Conservation (phyloP, 495 filamentous ascomycete species). For the Xylaria intraflava region DNA sequence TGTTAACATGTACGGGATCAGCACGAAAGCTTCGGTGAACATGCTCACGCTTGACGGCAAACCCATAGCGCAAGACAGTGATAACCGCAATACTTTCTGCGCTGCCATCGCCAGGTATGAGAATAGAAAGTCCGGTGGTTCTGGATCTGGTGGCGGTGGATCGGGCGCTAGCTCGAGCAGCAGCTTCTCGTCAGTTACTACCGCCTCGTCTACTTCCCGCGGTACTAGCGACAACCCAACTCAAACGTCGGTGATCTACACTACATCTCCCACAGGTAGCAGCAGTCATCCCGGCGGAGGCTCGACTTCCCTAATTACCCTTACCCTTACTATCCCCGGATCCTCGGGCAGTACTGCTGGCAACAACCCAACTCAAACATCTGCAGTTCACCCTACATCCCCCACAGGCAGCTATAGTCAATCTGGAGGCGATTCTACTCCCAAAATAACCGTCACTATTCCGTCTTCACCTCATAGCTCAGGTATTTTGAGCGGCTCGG, state of each 20-base stretch:
- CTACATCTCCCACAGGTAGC: neutral
- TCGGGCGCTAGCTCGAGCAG: conserved; percentile 9
- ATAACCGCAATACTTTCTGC: conserved; percentile 69
- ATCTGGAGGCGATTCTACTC: conserved; percentile 15
- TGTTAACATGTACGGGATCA: conserved; percentile 70
- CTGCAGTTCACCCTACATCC: conserved; percentile 8
- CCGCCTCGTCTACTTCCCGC: neutral
- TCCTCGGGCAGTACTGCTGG: conserved; percentile 3
- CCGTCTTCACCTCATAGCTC: conserved; percentile 1
- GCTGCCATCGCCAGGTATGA: conserved; percentile 56
- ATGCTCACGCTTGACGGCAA: conserved; percentile 67
- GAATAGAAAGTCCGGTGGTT: neutral
- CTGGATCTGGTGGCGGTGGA: conserved; percentile 10
- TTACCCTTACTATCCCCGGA: too few relatives aligned
- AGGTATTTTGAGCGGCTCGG: conserved; percentile 3
- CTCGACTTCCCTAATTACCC: too few relatives aligned
- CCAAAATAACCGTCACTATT: conserved; percentile 9
- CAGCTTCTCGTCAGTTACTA: neutral
- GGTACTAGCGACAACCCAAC: too few relatives aligned
- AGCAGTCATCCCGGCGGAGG: too few relatives aligned
- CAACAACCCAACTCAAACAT: conserved; percentile 8
- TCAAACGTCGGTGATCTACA: neutral
- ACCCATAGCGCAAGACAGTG: conserved; percentile 49
- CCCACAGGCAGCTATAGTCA: conserved; percentile 18
- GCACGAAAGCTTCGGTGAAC: conserved; percentile 79